These are phyloP conservation scores for Trichoderma sp. DNA, from an alignment of 2,329 filamentous ascomycete genomes.

Conservation along the genomic window DNA sequence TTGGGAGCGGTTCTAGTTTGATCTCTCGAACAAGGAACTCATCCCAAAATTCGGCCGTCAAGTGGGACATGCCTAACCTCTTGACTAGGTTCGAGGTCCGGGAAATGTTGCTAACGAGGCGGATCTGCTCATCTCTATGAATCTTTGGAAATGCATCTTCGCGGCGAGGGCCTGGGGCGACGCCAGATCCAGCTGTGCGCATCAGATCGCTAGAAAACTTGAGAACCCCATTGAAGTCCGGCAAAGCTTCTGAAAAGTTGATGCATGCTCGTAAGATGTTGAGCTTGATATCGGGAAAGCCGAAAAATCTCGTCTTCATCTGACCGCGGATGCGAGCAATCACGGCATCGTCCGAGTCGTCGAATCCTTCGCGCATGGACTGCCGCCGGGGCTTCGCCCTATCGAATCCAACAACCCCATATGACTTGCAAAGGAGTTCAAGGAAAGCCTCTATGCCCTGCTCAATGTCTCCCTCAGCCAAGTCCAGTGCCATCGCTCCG, in stretches of 20 bases:
- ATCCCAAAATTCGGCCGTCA: constrained; percentile 92
- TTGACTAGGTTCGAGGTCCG: constrained; percentile 78
- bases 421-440: constrained; percentile 61
- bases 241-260: constrained; percentile 89
- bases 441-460: constrained; percentile 66
- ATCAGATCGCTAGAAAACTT: constrained; percentile 83
- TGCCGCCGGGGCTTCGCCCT: constrained; percentile 31
- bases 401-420: constrained; percentile 61
- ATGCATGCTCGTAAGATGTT: constrained; percentile 88
- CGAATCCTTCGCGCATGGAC: constrained; percentile 30
- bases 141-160: constrained; percentile 72
- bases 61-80: constrained; percentile 68
- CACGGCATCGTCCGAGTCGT: constrained; percentile 54
- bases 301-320: constrained; percentile 65
- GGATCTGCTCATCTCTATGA: constrained; percentile 78
- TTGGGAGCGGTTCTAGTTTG: constrained; percentile 64
- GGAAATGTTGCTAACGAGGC: constrained; percentile 80
- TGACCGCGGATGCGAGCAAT: constrained; percentile 62
- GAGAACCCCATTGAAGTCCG: constrained; percentile 88
- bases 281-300: constrained; percentile 77
- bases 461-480: constrained; percentile 66
- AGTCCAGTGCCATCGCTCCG: constrained; percentile 58
- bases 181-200: constrained; percentile 76
- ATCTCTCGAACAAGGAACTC: constrained; percentile 85
- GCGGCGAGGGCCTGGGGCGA: constrained; percentile 69